Percentiles rank a stretch among this genome's conserved stretches.
phyloP scores from a whole-genome alignment of 202 grass and related monocot species.

The Bolboschoenoplectus hybrid region DNA sequence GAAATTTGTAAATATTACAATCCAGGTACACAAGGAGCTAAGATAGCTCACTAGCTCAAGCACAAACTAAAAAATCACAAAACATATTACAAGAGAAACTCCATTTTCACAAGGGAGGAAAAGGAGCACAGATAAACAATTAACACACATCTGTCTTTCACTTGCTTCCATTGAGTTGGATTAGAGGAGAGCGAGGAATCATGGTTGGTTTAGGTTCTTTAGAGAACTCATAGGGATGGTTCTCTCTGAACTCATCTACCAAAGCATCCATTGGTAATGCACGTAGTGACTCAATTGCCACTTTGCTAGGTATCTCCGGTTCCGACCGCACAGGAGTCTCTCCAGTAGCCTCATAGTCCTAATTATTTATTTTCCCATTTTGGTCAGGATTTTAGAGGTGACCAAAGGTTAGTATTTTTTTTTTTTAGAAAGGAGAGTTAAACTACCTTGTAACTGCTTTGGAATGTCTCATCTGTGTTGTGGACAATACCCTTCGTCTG shows the following conservation, averaged over 20 bases:
- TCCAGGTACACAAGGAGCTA: conserved; percentile 39
- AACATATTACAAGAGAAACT: conserved; percentile 50
- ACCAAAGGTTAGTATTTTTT: background rate
- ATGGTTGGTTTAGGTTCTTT: conserved; percentile 67
- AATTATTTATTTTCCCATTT: background rate
- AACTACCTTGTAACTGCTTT: conserved; percentile 61
- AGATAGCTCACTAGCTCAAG: conserved; percentile 50
- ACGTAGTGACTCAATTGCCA: conserved; percentile 71
- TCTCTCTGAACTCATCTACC: conserved; percentile 79
- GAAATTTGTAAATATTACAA: conserved; percentile 27
- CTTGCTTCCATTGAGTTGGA: conserved; percentile 61
- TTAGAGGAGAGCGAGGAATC: conserved; percentile 82
- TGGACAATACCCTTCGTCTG: conserved; percentile 59
- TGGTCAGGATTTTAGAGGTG: background rate
- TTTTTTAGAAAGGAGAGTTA: background rate
- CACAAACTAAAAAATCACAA: background rate
- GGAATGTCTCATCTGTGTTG: conserved; percentile 65
- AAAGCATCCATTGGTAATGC: conserved; percentile 86
- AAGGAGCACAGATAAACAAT: conserved; percentile 8
- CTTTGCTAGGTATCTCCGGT: conserved; percentile 71
- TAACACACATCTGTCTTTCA: background rate
- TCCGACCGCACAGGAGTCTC: conserved; percentile 76
- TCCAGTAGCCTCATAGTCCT: conserved; percentile 83
- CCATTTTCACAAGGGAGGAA: conserved; percentile 26
- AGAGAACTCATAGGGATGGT: conserved; percentile 71